Base-by-base conservation (phyloP, 2,329 filamentous ascomycete species). In the Ophioceras dolichostomum region DNA sequence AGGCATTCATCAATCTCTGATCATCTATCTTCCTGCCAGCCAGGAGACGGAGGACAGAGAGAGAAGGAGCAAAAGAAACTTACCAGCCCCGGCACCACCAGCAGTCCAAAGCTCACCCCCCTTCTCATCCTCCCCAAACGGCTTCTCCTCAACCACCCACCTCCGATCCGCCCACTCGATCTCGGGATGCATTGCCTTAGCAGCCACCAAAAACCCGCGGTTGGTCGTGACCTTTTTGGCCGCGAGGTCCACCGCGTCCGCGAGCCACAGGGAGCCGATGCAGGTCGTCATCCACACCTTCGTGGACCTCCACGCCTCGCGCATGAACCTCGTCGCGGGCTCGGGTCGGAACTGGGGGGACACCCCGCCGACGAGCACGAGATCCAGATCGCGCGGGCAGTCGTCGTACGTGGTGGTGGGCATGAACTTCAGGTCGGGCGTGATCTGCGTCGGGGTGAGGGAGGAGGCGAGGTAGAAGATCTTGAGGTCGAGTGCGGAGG, bases 161-260 rank as follows among this genome's bases (percentile, higher is more conserved):
- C 58, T 46, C 45, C 57, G 54, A 36, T 59, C 53, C 22, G 51
- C 27, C 59, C 59, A 62, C 40, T 62, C 52, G 0, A 51, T 51
- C 5, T 48, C 47, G 0, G 57, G 56, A 37, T 55, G 46, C 24
- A 54, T 28, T 43, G 50, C 12, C 41, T 42, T 49, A 18, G 54
- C 57, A 2, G 43, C 17, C 0, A 36, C 35, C 24, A 61, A 31
- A 32, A 54, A 44, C 28, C 45, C 40, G 8, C 57, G 45, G 36
- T 64, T 64, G 17, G 57, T 61, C 3, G 60, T 63, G 9, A 49
- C 53, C 41, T 54, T 59, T 47, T 50, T 55, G 3, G 58, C 59
- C 10, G 57, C 48, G 39, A 64, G 38, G 17, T 56, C 45, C 0
- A 59, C 59, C 7, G 52, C 41, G 37, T 43, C 48, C 1, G 59